These are phyloP conservation scores for Juncus inflexus DNA, from an alignment of 176 grass and related monocot species.

Conservation along the genomic window DNA sequence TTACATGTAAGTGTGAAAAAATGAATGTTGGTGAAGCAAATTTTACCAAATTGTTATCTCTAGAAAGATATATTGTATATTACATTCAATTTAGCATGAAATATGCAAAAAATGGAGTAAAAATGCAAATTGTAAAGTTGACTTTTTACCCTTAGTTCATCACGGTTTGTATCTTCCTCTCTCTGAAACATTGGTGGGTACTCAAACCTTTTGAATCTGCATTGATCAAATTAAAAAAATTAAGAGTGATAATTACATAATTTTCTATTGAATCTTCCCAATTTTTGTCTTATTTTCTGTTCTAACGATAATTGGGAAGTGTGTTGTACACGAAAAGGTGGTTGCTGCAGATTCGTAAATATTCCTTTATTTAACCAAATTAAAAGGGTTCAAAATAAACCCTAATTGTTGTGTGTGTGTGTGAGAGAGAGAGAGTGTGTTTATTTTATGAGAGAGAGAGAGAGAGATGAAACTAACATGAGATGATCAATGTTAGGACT, in stretches of 20 bases:
- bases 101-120: neutral
- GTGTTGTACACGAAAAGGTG: too few species aligned
- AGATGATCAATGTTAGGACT: constrained; percentile 95
- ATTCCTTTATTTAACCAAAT: too few species aligned
- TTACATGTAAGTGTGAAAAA: too few species aligned
- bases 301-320: too few species aligned
- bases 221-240: constrained; percentile 17
- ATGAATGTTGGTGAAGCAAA: too few species aligned
- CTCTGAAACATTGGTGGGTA: constrained; percentile 93
- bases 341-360: too few species aligned
- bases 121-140: neutral
- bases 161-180: constrained; percentile 74
- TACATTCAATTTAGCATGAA: neutral
- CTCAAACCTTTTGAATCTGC: constrained; percentile 95
- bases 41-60: neutral
- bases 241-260: too few species aligned
- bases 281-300: too few species aligned
- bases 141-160: constrained; percentile 59
- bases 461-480: constrained; percentile 50
- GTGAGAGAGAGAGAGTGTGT: too few species aligned
- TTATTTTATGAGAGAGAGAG: neutral
- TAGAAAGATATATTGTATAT: neutral
- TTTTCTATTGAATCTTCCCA: neutral
- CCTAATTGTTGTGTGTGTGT: neutral
- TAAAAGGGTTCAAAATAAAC: neutral